phyloP scores from a whole-genome alignment of 768 basidiomycete genomes.

The Mycena polygramma region DNA sequence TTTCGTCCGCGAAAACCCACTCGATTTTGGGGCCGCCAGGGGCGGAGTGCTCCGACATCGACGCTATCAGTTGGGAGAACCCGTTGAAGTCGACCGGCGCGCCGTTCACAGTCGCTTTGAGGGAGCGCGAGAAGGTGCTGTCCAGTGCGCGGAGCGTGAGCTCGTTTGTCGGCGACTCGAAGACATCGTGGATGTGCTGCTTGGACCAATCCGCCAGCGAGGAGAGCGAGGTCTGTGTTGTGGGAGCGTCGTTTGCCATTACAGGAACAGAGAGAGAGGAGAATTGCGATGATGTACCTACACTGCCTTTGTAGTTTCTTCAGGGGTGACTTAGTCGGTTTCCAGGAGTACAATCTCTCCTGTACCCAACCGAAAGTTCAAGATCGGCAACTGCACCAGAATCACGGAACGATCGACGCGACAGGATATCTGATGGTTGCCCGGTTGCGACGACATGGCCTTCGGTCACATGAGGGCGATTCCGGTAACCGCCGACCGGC shows the following conservation, averaged over 20 bases:
- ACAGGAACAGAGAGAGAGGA: background rate
- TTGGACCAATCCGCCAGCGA: slow-evolving; percentile 19
- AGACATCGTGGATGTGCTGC: slow-evolving; percentile 15
- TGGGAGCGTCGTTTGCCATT: slow-evolving; percentile 14
- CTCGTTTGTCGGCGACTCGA: slow-evolving; percentile 18
- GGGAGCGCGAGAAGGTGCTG: slow-evolving; percentile 21
- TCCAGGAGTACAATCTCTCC: too few species aligned
- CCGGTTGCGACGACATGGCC: too few species aligned
- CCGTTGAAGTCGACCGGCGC: slow-evolving; percentile 20
- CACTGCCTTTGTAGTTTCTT: too few species aligned
- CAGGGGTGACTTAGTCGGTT: too few species aligned
- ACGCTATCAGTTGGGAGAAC: slow-evolving; percentile 11
- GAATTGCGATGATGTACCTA: too few species aligned
- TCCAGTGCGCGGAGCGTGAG: slow-evolving; percentile 19
- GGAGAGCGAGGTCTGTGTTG: slow-evolving; percentile 9
- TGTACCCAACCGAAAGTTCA: too few species aligned
- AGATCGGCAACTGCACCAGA: too few species aligned
- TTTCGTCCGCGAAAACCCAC: slow-evolving; percentile 23
- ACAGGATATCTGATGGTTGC: too few species aligned
- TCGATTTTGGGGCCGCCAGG: slow-evolving; percentile 18
- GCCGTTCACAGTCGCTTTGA: slow-evolving; percentile 26
- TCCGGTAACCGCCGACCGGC: too few species aligned
- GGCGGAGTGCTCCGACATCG: slow-evolving; percentile 13
- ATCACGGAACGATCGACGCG: too few species aligned
- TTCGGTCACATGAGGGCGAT: too few species aligned